Evolutionary conservation across 2,329 filamentous ascomycete species (phyloP).

Genomic region (Hypoxylon sp.): DNA sequence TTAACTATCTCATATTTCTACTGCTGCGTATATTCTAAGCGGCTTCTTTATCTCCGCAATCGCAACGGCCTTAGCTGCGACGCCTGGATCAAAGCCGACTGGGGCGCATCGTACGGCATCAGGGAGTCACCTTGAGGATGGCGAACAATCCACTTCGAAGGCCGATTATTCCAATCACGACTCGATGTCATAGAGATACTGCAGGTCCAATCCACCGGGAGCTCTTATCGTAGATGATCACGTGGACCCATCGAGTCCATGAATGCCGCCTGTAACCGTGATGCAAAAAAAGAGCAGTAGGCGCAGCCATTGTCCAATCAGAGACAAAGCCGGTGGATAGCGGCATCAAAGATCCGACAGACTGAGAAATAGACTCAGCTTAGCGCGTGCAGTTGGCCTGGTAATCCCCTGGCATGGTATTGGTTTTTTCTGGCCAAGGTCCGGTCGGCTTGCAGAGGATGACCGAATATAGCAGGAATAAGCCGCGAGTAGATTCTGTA

Average conservation of each 20-base stretch:
- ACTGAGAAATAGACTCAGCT: slow-evolving; percentile 32
- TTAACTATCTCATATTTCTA: slow-evolving; percentile 38
- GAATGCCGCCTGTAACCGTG: slow-evolving; percentile 55
- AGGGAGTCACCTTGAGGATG: slow-evolving; percentile 34
- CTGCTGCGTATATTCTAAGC: slow-evolving; percentile 22
- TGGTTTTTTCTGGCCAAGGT: slow-evolving; percentile 15
- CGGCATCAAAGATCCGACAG: slow-evolving; percentile 36
- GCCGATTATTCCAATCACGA: slow-evolving; percentile 50
- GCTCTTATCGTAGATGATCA: slow-evolving; percentile 53
- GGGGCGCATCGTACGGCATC: slow-evolving; percentile 45
- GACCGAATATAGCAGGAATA: slow-evolving; percentile 42
- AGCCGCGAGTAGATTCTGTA: slow-evolving; percentile 29
- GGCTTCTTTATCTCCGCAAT: slow-evolving; percentile 51
- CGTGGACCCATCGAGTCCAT: slow-evolving; percentile 48
- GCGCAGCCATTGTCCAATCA: slow-evolving; percentile 53
- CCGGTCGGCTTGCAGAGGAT: slow-evolving; percentile 29
- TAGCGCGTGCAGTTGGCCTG: slow-evolving; percentile 40
- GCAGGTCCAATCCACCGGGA: slow-evolving; percentile 35
- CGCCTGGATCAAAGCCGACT: slow-evolving; percentile 25
- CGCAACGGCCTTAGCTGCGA: slow-evolving; percentile 44
- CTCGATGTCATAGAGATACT: slow-evolving; percentile 50
- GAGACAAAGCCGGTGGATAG: slow-evolving; percentile 35
- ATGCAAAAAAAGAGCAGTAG: slow-evolving; percentile 24
- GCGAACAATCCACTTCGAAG: slow-evolving; percentile 42
- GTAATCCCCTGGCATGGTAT: slow-evolving; percentile 25